Evolutionary conservation across 208 protist species (phyloP).

Genomic region (Balamuthia mandrillaris): DNA sequence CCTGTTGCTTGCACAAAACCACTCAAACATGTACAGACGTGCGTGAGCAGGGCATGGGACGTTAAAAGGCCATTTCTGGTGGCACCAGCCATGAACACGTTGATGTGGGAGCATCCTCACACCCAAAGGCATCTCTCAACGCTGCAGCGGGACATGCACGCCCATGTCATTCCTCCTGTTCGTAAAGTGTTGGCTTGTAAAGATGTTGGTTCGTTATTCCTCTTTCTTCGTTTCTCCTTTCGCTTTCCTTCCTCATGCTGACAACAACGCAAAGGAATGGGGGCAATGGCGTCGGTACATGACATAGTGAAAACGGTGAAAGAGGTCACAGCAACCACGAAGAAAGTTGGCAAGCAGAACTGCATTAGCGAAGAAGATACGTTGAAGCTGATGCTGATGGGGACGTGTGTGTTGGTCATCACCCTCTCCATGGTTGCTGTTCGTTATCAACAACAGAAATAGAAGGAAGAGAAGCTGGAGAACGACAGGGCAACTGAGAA

Average conservation of each 20-base stretch:
- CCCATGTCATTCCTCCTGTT: conserved; percentile 80
- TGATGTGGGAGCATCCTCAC: conserved; percentile 94
- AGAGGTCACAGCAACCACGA: no score
- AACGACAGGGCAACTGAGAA: no score
- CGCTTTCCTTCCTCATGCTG: neutral
- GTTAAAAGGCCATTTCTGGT: conserved; percentile 85
- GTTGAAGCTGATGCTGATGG: no score
- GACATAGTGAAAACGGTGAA: neutral
- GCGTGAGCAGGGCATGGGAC: conserved; percentile 91
- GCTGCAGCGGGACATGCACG: neutral
- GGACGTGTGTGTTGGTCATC: no score
- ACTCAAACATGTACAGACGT: conserved; percentile 81
- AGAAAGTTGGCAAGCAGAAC: no score
- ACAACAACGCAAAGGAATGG: neutral
- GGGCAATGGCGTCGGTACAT: neutral
- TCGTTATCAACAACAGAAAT: no score
- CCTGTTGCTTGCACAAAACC: neutral
- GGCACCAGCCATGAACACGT: conserved; percentile 97
- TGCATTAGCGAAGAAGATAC: no score
- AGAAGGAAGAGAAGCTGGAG: no score
- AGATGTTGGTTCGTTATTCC: conserved; percentile 76
- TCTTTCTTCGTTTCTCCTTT: neutral
- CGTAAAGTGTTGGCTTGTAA: conserved; percentile 88
- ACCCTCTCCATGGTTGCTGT: no score
- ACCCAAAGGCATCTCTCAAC: conserved; percentile 73